Conservation (phyloP, 495 filamentous ascomycete genomes). For the Podospora bellae-mahoneyi region DNA sequence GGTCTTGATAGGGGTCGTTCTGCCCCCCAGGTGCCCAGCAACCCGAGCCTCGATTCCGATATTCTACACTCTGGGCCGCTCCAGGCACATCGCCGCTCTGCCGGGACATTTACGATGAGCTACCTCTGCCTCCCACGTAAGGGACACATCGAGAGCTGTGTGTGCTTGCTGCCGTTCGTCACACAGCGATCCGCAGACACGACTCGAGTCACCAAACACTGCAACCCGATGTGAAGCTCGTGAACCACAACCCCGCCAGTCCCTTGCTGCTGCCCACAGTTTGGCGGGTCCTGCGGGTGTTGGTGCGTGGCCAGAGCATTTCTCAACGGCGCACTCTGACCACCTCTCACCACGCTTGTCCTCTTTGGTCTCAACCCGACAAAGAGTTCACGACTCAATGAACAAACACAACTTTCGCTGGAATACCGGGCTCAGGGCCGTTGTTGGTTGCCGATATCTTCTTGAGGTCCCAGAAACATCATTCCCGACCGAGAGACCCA, state of each 20-base stretch:
- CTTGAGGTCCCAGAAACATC: neutral
- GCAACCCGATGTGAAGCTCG: constrained; percentile 1
- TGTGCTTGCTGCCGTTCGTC: neutral
- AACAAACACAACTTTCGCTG: neutral
- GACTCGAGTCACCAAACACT: constrained; percentile 4
- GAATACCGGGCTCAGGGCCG: neutral
- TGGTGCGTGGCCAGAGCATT: neutral
- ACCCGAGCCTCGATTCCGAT: neutral
- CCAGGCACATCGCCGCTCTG: neutral
- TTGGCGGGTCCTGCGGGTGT: constrained; percentile 5
- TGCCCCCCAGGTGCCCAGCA: neutral
- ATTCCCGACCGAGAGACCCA: neutral
- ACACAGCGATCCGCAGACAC: constrained; percentile 2
- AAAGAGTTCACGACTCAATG: neutral
- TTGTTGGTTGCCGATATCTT: neutral
- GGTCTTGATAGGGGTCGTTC: neutral
- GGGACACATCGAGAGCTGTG: neutral
- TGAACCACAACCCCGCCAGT: constrained; percentile 1
- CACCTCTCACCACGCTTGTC: constrained; percentile 3
- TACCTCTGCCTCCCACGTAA: neutral
- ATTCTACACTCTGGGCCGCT: neutral
- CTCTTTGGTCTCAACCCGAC: neutral
- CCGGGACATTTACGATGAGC: neutral
- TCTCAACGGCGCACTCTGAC: constrained; percentile 9
- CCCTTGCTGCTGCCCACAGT: constrained; percentile 3